Base-by-base conservation (phyloP, 2,329 filamentous ascomycete genomes). In the Phialocephala subalpina region DNA sequence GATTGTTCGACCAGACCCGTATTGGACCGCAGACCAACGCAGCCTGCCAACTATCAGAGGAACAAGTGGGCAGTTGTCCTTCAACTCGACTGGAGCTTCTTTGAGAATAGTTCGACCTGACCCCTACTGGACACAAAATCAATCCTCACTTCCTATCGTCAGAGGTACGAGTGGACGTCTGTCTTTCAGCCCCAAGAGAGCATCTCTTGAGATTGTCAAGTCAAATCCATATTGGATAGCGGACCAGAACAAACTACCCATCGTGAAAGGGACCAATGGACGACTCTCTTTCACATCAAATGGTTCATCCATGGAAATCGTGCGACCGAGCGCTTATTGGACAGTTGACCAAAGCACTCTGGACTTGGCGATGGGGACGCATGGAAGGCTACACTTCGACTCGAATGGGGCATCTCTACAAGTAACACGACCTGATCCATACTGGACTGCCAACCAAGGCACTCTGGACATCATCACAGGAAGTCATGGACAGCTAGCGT, bases 381-480 rank as follows among this genome's bases (percentile, higher is more conserved):
- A 53, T 53, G 49, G 49, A 33, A 22, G 49, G 25, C 18, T 53
- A 8, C 3, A 3, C 12, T 52, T 53, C 29, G 52, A 45, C 6
- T 33, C 8, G 27, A 53, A 52, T 38, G 47, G 40, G 8, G 45
- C 47, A 14, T 55, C 36, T 22, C 29, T 60, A 1, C 35, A 65
- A 45, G 29, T 29, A 18, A 9, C 25, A n/a, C 27, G 42, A 38
- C 40, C 42, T 7, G 33, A 59, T 59, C 53, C 61, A 18, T 64
- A 64, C 38, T 64, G 62, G 62, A 35, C 42, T 2, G 57, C 40
- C 12, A 45, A 64, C 35, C 62, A 64, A 47, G 22, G n/a, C 1
- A 56, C 20, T 12, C 53, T 64, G 20, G 49, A 18, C 16, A 5
- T 64, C 12, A 25, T 53, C 2, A 53, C 3, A n/a, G 49, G 49